Evolutionary conservation across 2,329 filamentous ascomycete genomes (phyloP), one percentile per base, ranked within the genome.

Genomic region (Scopulariopsis brevicaulis): DNA sequence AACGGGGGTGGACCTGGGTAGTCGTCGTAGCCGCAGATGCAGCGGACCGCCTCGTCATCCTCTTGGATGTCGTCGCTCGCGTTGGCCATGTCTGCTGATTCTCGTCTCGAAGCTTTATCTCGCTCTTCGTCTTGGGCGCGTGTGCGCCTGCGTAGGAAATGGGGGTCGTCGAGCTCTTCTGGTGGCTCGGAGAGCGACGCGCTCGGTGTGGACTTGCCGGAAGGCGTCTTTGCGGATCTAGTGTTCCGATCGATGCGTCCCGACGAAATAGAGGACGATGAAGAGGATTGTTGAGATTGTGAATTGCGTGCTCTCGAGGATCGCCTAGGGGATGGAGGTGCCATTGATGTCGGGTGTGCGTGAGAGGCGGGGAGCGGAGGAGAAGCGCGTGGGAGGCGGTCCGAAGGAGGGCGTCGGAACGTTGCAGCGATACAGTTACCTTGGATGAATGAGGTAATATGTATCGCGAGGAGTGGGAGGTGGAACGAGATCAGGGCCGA

Each of bases 41-140:
- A 99, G 64, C 94, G 85, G 68, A 96, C 96, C 58, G 94, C 85
- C 75, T 97, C 94, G 68, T 96, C 92, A 70, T 96, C 90, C 67
- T 88, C 88, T 60, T 90, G 88, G 54, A 87, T 80, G 59, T 90
- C 85, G 61, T 84, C 84, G 60, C 79, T 81, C 62, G 86, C 87
- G 70, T 86, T 83, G 51, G 69, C 70, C 77, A 82, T 83, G 53
- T 77, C 76, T 62, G 73, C 68, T 37, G 69, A 67, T 59, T 80
- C 78, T 28, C 67, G 67, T 43, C 74, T 71, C 43, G 68, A 63
- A 18, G 67, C 63, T 60, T 75, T 78, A 57, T 81, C 78, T 51
- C 46, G 50, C 5, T 81, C 85, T 68, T 89, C 79, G 64, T 81
- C 79, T 68, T 81, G 85, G 62, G 82, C 85, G 70, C 91, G 90